phyloP scores from a whole-genome alignment of 352 stramenopile species.

The Peronospora belbahrii region DNA sequence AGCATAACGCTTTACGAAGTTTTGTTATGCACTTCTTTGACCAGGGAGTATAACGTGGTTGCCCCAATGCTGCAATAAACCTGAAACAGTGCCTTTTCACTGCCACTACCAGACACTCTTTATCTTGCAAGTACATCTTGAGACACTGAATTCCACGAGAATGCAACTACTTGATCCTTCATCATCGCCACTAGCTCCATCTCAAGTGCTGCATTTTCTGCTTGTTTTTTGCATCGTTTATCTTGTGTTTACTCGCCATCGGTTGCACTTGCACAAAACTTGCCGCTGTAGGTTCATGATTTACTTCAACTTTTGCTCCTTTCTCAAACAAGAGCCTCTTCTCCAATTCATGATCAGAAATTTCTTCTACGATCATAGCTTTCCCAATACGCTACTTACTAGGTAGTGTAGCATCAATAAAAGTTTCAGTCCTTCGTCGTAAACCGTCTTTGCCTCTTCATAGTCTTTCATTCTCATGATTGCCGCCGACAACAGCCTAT shows the following conservation, averaged over 20 bases:
- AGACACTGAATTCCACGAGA: conserved; percentile 9
- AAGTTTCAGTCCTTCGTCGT: conserved; percentile 28
- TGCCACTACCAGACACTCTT: conserved; percentile 18
- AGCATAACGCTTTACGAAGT: conserved; percentile 23
- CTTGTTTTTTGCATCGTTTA: neutral
- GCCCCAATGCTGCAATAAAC: conserved; percentile 20
- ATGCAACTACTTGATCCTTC: conserved; percentile 30
- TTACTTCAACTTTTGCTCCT: conserved; percentile 12
- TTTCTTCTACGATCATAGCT: conserved; percentile 12
- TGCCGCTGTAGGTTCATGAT: conserved; percentile 3
- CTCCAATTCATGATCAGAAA: conserved; percentile 16
- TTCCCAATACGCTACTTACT: conserved; percentile 10
- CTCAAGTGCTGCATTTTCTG: conserved; percentile 4
- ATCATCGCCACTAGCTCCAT: conserved; percentile 27
- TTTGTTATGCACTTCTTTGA: conserved; percentile 15
- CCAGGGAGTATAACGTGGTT: conserved; percentile 6
- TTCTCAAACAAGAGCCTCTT: conserved; percentile 14
- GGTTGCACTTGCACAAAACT: neutral
- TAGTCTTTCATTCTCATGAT: conserved; percentile 31
- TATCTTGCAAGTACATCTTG: conserved; percentile 19
- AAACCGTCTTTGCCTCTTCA: conserved; percentile 27
- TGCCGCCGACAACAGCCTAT: conserved; percentile 27
- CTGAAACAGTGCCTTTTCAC: conserved; percentile 14
- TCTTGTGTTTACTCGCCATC: conserved; percentile 13
- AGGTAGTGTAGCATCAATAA: conserved; percentile 14